Evolutionary conservation across 352 stramenopile genomes (phyloP).

Genomic region (Globisporangium paroecandrum): DNA sequence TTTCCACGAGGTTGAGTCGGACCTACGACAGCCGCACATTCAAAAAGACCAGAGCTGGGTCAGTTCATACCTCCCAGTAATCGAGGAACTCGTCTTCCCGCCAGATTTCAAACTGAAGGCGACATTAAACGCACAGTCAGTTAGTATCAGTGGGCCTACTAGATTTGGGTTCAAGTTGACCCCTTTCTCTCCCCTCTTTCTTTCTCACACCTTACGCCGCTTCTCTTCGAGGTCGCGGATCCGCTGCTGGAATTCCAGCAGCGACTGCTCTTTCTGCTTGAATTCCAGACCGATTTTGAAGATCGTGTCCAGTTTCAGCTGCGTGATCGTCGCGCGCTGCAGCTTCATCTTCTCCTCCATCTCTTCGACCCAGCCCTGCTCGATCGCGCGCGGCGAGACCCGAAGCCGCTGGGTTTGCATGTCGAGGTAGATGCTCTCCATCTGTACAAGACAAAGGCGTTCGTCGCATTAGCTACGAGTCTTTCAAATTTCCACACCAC

Average conservation of each 20-base stretch:
- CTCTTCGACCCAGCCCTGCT: conserved; percentile 79
- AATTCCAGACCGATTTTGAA: conserved; percentile 58
- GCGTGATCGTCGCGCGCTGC: conserved; percentile 57
- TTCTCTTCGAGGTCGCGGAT: conserved; percentile 48
- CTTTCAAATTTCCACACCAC: background rate
- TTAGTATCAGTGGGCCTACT: background rate
- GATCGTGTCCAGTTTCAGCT: conserved; percentile 50
- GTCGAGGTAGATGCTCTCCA: conserved; percentile 79
- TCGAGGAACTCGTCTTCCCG: conserved; percentile 77
- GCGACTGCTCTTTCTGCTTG: conserved; percentile 47
- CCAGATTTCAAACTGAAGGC: conserved; percentile 59
- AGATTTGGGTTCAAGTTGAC: background rate
- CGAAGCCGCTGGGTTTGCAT: conserved; percentile 75
- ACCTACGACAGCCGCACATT: background rate
- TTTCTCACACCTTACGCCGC: conserved; percentile 13
- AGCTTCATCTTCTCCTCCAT: conserved; percentile 74
- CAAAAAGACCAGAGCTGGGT: background rate
- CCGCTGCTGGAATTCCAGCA: conserved; percentile 28
- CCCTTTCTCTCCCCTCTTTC: background rate
- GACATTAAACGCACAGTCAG: background rate
- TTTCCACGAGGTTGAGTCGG: background rate
- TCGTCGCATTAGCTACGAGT: background rate
- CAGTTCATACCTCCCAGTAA: conserved; percentile 62
- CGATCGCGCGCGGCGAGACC: conserved; percentile 70
- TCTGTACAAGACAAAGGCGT: conserved; percentile 25